These are phyloP conservation scores for Guadua angustifolia DNA, from an alignment of 176 grass and related monocot species.

Conservation along the genomic window DNA sequence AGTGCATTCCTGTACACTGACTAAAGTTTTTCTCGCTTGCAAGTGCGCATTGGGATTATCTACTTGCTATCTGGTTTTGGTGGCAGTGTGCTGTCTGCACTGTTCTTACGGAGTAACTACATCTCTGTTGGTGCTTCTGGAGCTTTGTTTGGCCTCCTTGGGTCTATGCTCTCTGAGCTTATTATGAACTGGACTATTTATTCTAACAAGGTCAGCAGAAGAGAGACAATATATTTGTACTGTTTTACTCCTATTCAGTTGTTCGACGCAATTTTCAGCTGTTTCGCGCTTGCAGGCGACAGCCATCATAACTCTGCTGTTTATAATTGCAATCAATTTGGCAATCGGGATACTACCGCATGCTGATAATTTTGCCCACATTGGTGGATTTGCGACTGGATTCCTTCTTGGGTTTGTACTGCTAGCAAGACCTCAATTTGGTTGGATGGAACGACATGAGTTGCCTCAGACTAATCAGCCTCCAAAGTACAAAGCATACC, in stretches of 20 bases:
- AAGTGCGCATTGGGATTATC: constrained; percentile 80
- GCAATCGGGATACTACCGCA: constrained; percentile 82
- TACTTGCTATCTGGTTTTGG: constrained; percentile 87
- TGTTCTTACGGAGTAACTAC: constrained; percentile 61
- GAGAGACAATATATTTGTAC: background rate
- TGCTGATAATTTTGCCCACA: constrained; percentile 81
- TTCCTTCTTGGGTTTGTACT: constrained; percentile 85
- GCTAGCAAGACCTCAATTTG: constrained; percentile 83
- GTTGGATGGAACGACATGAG: constrained; percentile 75
- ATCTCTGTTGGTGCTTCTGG: constrained; percentile 90
- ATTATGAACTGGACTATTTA: constrained; percentile 97
- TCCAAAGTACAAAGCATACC: constrained; percentile 79
- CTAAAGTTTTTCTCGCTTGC: constrained; percentile 27
- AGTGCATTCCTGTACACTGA: constrained; percentile 13
- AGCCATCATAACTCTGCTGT: constrained; percentile 65
- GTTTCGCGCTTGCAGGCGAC: constrained; percentile 57
- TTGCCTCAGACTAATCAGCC: constrained; percentile 72
- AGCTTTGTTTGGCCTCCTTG: constrained; percentile 92
- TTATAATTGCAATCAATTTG: constrained; percentile 80
- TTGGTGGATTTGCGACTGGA: constrained; percentile 77
- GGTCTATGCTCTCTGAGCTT: constrained; percentile 96
- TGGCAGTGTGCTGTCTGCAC: constrained; percentile 72
- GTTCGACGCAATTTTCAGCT: constrained; percentile 23
- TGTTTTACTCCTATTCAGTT: constrained; percentile 10
- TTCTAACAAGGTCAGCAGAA: constrained; percentile 76